Conservation (phyloP, 2,329 filamentous ascomycete genomes). For the Didymella arachidicola region DNA sequence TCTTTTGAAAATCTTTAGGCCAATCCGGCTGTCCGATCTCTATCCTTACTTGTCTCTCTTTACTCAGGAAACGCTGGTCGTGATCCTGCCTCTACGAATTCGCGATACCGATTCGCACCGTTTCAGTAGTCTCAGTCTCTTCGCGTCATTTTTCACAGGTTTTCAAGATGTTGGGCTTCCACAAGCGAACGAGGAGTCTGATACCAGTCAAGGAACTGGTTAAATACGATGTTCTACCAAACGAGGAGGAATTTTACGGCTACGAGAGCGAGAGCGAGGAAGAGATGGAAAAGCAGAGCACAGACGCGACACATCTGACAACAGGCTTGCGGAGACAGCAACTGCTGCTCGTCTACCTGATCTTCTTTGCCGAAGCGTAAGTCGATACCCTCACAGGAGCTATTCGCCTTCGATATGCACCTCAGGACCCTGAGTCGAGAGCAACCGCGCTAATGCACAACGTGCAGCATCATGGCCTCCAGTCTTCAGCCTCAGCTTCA, state of each 20-base stretch:
- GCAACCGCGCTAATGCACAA: conserved; percentile 22
- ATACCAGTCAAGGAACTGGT: conserved; percentile 55
- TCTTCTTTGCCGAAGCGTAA: conserved; percentile 59
- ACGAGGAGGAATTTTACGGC: conserved; percentile 31
- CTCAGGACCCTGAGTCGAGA: conserved; percentile 17
- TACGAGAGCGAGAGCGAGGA: conserved; percentile 41
- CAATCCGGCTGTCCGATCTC: conserved; percentile 40
- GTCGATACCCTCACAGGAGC: conserved; percentile 20
- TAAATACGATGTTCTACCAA: conserved; percentile 52
- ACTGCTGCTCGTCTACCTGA: conserved; percentile 54
- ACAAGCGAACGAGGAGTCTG: conserved; percentile 52
- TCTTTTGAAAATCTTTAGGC: conserved; percentile 38
- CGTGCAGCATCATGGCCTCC: conserved; percentile 56
- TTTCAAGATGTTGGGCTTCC: conserved; percentile 54
- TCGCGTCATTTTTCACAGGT: conserved; percentile 8
- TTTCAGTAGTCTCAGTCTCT: conserved; percentile 8
- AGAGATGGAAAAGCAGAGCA: conserved; percentile 39
- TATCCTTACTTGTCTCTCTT: conserved; percentile 21
- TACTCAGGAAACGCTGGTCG: conserved; percentile 18
- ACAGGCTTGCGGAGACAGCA: conserved; percentile 40
- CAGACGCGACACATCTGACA: conserved; percentile 26
- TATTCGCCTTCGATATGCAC: conserved; percentile 4
- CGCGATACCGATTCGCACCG: conserved; percentile 19
- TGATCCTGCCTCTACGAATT: conserved; percentile 14
- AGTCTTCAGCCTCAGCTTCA: conserved; percentile 57